Conservation (phyloP, 306 rosid species). For the Cucurbita argyrosperma region DNA sequence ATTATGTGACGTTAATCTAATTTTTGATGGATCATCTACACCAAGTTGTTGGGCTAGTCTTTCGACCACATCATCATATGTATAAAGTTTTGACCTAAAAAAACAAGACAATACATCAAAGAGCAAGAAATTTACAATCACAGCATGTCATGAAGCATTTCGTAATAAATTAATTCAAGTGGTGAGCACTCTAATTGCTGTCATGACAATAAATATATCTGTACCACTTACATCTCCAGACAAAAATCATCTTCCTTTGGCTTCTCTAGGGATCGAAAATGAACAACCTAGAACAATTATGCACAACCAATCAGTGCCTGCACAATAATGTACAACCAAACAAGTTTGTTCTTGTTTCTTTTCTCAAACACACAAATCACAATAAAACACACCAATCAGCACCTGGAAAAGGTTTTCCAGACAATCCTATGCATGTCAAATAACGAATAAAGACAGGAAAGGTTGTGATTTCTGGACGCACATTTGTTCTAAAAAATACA, state of each 20-base stretch:
- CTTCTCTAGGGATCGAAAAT: slow-evolving; percentile 68
- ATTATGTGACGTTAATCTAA: slow-evolving; percentile 79
- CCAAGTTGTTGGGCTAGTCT: slow-evolving; percentile 71
- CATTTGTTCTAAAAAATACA: background rate
- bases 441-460: background rate
- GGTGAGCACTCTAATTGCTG: background rate
- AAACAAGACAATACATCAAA: slow-evolving; percentile 4
- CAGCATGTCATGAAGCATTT: background rate
- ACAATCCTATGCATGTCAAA: background rate
- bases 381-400: slow-evolving; percentile 1
- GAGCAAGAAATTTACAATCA: background rate
- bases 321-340: background rate
- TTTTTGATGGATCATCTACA: slow-evolving; percentile 65
- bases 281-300: slow-evolving; percentile 60
- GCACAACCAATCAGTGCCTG: slow-evolving; percentile 8
- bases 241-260: slow-evolving; percentile 86
- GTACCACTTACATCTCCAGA: slow-evolving; percentile 55
- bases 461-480: background rate
- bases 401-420: slow-evolving; percentile 7
- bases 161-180: background rate
- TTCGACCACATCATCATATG: slow-evolving; percentile 87
- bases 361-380: background rate
- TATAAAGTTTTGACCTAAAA: slow-evolving; percentile 62
- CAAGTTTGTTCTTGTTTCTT: background rate
- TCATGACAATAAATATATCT: background rate